Evolutionary conservation across 2,329 filamentous ascomycete species (phyloP), one percentile per base, ranked within the genome.

Genomic region (Sordariomycetes sp.): DNA sequence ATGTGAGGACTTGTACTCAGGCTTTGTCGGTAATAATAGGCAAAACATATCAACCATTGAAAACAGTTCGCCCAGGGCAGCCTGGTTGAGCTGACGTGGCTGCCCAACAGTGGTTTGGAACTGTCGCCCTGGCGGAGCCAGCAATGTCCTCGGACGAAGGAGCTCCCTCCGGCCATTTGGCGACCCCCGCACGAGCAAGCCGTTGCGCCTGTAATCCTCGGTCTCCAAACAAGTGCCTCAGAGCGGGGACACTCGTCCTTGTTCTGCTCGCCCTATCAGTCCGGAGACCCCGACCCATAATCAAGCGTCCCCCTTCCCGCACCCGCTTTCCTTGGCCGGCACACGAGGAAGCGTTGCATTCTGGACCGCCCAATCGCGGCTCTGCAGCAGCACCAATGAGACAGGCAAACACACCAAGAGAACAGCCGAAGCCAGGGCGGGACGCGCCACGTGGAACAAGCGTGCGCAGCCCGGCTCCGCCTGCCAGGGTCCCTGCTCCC

Each of bases 361-460:
- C 20, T 48, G 20, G 6, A 24, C 46, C n/a, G 5, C n/a, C 20
- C 20, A 50, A 50, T 50, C 18, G n/a, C 18, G 46, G 18, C 20
- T 8, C 46, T 20, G 18, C 18, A 10, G 3, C n/a, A 24, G 20
- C 20, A n/a, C 43, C n/a, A n/a, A n/a, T 48, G 3, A 20, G n/a
- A 48, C 16, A 10, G 16, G 8, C 43, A n/a, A 48, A 10, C n/a
- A 14, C n/a, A 16, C 4, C 4, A 22, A 22, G 46, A 11, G n/a
- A 50, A 50, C 2, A n/a, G 40, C 16, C 18, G 40, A 46, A 46
- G 22, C 14, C 24, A 43, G 43, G 32, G 55, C 14, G 55, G 25
- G 32, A 57, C 14, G 24, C 28, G 55, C 55, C 55, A 57, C 55
- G 55, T 57, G 55, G 55, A 52, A 40, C 28, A 40, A 52, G 48